Evolutionary conservation across 148 eudicot species (phyloP).

Genomic region (Rhododendron griersonianum): DNA sequence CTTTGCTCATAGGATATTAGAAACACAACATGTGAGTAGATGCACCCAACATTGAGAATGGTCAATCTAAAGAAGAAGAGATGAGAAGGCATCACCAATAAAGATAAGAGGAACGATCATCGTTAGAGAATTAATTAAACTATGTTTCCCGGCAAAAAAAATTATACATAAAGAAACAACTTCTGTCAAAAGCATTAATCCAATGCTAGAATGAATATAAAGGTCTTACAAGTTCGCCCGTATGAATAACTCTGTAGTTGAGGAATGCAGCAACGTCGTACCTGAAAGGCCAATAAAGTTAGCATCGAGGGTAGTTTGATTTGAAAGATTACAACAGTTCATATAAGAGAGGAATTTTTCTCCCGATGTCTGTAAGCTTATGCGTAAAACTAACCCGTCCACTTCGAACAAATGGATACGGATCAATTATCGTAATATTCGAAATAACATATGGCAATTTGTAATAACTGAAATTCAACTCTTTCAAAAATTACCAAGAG

Average conservation of each 20-base stretch:
- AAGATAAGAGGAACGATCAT: neutral
- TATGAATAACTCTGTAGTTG: constrained; percentile 45
- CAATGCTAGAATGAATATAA: constrained; percentile 4
- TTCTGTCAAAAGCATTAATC: neutral
- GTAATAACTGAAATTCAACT: neutral
- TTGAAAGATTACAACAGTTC: neutral
- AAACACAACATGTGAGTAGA: neutral
- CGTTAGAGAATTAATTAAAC: neutral
- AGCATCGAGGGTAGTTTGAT: neutral
- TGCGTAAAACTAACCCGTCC: neutral
- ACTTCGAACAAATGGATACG: neutral
- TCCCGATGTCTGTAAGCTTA: neutral
- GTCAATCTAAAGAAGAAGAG: neutral
- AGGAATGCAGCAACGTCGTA: constrained; percentile 81
- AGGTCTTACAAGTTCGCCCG: constrained; percentile 80
- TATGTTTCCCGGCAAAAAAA: neutral
- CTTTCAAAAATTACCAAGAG: neutral
- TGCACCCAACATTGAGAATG: neutral
- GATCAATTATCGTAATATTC: neutral
- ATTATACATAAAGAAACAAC: neutral
- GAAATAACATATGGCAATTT: neutral
- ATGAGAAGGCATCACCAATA: neutral
- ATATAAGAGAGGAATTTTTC: neutral
- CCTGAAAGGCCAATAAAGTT: constrained; percentile 43
- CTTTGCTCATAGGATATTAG: neutral